These are phyloP conservation scores for Gossypium longicalyx DNA, from an alignment of 345 rosid species.

Conservation along the genomic window DNA sequence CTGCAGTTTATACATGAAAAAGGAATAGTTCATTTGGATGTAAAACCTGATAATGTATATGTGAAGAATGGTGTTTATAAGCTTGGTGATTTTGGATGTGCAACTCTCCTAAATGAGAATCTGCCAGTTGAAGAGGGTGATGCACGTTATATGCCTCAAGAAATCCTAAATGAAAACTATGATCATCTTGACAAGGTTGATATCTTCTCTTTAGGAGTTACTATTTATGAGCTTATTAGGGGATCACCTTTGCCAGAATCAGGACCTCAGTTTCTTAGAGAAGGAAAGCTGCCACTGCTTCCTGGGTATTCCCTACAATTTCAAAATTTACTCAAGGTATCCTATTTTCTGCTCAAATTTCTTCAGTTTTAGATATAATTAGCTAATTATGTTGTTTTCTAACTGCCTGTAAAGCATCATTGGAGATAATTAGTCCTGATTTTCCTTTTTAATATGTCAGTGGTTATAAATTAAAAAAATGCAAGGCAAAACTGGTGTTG, in stretches of 20 bases:
- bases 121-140: slow-evolving; percentile 95
- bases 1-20: slow-evolving; percentile 65
- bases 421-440: not conserved
- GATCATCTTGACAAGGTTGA: slow-evolving; percentile 90
- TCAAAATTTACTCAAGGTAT: slow-evolving; percentile 88
- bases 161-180: slow-evolving; percentile 80
- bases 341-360: not conserved
- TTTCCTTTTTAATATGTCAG: not conserved
- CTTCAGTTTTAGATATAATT: not conserved
- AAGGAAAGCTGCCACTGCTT: slow-evolving; percentile 83
- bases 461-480: not conserved
- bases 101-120: slow-evolving; percentile 75
- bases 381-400: not conserved
- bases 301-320: slow-evolving; percentile 83
- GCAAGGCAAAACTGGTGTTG: not conserved
- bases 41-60: slow-evolving; percentile 95
- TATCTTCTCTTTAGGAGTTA: slow-evolving; percentile 80
- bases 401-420: not conserved
- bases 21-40: slow-evolving; percentile 93
- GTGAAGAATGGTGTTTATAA: slow-evolving; percentile 70
- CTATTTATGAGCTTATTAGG: slow-evolving; percentile 73
- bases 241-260: slow-evolving; percentile 78
- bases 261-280: slow-evolving; percentile 66
- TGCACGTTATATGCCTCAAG: slow-evolving; percentile 99
- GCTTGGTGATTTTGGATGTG: slow-evolving; percentile 97